Evolutionary conservation across 495 filamentous ascomycete genomes (phyloP).

Genomic region (Daldinia loculata): DNA sequence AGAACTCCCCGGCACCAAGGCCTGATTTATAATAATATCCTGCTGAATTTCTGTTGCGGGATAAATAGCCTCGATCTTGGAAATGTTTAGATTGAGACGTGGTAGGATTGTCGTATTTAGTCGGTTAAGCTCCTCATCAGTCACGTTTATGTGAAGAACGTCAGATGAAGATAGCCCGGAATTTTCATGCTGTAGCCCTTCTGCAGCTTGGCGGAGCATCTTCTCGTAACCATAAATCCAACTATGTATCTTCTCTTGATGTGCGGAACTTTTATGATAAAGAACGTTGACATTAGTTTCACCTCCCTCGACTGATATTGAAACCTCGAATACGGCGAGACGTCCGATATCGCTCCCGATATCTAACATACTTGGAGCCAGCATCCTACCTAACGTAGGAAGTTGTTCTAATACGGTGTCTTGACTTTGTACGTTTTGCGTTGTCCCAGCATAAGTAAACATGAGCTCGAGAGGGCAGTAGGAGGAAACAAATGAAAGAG

Average conservation of each 20-base stretch:
- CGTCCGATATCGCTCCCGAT: slow-evolving; percentile 64
- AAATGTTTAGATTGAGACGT: slow-evolving; percentile 56
- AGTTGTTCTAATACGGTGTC: slow-evolving; percentile 69
- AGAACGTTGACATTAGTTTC: slow-evolving; percentile 70
- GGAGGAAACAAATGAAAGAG: slow-evolving; percentile 52
- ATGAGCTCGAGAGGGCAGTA: slow-evolving; percentile 73
- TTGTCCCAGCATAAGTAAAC: slow-evolving; percentile 74
- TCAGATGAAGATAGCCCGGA: slow-evolving; percentile 67
- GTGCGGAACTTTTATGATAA: slow-evolving; percentile 67
- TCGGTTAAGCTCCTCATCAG: slow-evolving; percentile 63
- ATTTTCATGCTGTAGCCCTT: slow-evolving; percentile 57
- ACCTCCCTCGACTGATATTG: slow-evolving; percentile 64
- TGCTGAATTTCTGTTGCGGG: slow-evolving; percentile 75
- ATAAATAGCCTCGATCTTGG: slow-evolving; percentile 63
- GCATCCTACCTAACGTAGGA: slow-evolving; percentile 51
- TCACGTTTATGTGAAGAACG: slow-evolving; percentile 69
- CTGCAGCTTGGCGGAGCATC: slow-evolving; percentile 60
- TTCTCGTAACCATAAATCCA: slow-evolving; percentile 70
- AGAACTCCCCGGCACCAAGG: slow-evolving; percentile 65
- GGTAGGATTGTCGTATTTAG: slow-evolving; percentile 61
- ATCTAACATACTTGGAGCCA: slow-evolving; percentile 61
- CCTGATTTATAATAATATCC: slow-evolving; percentile 69
- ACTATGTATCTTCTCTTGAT: slow-evolving; percentile 62
- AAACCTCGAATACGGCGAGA: slow-evolving; percentile 73
- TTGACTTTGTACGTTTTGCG: slow-evolving; percentile 68